Conservation (phyloP, 495 filamentous ascomycete genomes). For the Aspergillus panamensis region DNA sequence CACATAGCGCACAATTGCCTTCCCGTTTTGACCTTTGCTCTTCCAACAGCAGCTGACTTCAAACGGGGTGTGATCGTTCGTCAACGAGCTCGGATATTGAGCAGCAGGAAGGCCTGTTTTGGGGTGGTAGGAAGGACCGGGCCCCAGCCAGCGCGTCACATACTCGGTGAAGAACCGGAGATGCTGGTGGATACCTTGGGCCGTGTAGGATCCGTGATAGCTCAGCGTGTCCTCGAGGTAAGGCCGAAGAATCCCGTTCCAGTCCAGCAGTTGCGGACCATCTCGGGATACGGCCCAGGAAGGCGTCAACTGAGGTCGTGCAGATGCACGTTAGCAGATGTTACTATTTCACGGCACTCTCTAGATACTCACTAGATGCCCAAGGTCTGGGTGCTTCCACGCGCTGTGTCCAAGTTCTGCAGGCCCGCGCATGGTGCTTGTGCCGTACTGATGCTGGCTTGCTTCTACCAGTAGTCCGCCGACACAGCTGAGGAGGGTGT, state of each 20-base stretch:
- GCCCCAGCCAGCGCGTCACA: neutral
- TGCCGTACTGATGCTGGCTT: too few relatives aligned
- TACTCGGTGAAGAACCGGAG: neutral
- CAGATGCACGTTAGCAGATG: neutral
- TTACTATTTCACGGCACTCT: too few relatives aligned
- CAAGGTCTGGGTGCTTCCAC: neutral
- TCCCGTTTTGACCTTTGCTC: neutral
- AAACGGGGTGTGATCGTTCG: conserved; percentile 7
- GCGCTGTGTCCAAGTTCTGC: neutral
- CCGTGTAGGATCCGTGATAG: neutral
- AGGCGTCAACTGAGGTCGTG: conserved; percentile 27
- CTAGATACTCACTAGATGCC: neutral
- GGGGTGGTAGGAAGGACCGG: neutral
- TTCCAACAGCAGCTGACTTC: conserved; percentile 12
- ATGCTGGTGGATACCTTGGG: neutral
- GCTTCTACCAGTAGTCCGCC: too few relatives aligned
- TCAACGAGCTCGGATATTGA: neutral
- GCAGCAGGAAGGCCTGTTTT: neutral
- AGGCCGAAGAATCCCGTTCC: conserved; percentile 1
- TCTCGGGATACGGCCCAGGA: neutral
- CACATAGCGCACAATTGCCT: conserved; percentile 6
- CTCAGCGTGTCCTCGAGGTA: neutral
- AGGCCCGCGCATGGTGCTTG: neutral
- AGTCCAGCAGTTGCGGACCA: neutral
- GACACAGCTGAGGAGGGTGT: too few relatives aligned